Evolutionary conservation across 768 basidiomycete species (phyloP), one percentile per base, ranked within the genome.

Genomic region (Hygrophorus russula): DNA sequence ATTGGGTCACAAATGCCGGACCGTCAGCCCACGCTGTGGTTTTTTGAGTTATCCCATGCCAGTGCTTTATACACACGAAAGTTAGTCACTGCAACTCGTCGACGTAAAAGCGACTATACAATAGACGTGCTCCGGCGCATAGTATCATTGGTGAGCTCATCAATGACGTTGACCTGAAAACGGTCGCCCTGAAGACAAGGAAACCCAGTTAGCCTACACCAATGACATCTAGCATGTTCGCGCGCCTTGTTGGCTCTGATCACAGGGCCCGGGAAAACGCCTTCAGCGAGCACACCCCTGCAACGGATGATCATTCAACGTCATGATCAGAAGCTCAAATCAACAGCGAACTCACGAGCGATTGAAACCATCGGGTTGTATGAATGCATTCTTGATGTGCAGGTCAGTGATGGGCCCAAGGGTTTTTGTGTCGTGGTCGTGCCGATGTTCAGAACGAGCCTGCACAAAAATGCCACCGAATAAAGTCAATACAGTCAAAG

Each of bases 41-140:
- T 12, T 38, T 46, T 44, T 63, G 59, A 46, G 60, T 57, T 8
- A 67, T 46, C 7, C 61, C 63, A 43, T 65, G 60, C 58, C 59
- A 65, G 45, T 64, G 59, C 59, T 61, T 35, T 7, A 29, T 13
- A 10, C 14, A 28, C 30, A 42, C 12, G 27, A 29, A 0, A 27
- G 41, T 52, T 50, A 14, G 10, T 31, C 24, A 15, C 34, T 15
- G 24, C 38, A 18, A 11, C 20, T 1, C 1, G 13, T 1, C 5
- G 41, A 45, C 31, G 11, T 19, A 1, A 31, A 15, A 15, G n/a
- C 12, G 18, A 29, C 36, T 63, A 36, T 54, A 69, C 68, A 39
- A 70, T 56, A 7, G 66, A 67, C 5, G 68, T 70, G 17, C 56
- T 60, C n/a, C 55, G 58, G 31, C 65, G 49, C 64, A 66, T 66